Evolutionary conservation across 176 grass and related monocot species (phyloP).

Genomic region (Oropetium thomaeum): DNA sequence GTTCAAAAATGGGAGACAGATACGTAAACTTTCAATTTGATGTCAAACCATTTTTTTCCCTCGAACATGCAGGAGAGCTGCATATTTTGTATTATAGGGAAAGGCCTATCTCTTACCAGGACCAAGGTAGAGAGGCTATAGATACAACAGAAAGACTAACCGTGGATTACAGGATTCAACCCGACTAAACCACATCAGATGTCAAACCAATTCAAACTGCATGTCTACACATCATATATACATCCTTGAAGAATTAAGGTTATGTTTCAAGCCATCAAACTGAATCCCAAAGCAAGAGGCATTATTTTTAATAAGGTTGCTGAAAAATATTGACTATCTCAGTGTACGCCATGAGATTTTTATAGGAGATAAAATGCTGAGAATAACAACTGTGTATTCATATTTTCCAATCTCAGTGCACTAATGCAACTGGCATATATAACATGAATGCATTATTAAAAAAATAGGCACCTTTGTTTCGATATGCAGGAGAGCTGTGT

Average conservation of each 20-base stretch:
- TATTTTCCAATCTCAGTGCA: neutral
- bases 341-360: too few species aligned
- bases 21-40: neutral
- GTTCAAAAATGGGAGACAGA: constrained; percentile 22
- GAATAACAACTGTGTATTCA: neutral
- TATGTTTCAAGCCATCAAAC: neutral
- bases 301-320: neutral
- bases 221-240: neutral
- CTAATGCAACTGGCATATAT: neutral
- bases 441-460: neutral
- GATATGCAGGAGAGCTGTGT: too few species aligned
- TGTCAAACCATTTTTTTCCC: too few species aligned
- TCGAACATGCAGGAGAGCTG: too few species aligned
- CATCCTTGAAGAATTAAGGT: neutral
- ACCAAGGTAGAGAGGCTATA: too few species aligned
- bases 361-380: constrained; percentile 10
- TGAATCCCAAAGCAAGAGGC: neutral
- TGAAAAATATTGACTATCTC: too few species aligned
- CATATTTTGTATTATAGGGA: too few species aligned
- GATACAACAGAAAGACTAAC: too few species aligned
- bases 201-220: constrained; percentile 3
- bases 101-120: too few species aligned
- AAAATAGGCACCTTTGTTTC: neutral
- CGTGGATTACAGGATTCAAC: too few species aligned
- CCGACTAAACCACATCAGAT: too few species aligned